These are phyloP conservation scores for Funneliformis caledonium DNA, from an alignment of 371 early-diverging fungal species.

Conservation along the genomic window DNA sequence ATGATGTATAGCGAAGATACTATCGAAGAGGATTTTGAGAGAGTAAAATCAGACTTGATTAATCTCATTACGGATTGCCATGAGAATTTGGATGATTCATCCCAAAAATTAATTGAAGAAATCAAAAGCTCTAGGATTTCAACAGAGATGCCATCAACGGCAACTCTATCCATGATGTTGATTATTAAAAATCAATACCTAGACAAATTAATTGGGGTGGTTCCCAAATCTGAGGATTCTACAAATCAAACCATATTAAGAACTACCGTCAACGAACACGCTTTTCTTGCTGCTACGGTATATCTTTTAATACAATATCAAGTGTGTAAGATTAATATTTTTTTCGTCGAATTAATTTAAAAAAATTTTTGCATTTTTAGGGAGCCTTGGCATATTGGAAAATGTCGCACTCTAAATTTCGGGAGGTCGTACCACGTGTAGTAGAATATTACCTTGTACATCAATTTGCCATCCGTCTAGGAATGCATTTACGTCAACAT, in stretches of 20 bases:
- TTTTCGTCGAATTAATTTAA: neutral
- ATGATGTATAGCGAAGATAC: neutral
- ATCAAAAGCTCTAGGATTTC: neutral
- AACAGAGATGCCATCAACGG: neutral
- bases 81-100: neutral
- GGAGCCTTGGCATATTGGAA: slow-evolving; percentile 7
- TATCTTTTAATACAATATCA: neutral
- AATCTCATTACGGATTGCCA: neutral
- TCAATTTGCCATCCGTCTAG: neutral
- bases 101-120: neutral
- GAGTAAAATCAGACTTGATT: neutral
- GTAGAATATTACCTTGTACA: slow-evolving; percentile 3
- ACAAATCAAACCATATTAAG: neutral
- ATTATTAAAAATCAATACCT: neutral
- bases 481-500: neutral
- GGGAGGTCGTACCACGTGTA: neutral
- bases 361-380: neutral
- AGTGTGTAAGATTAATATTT: neutral
- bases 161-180: neutral
- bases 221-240: neutral
- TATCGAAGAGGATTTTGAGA: neutral
- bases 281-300: slow-evolving; percentile 11
- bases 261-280: neutral
- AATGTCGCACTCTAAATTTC: neutral
- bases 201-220: neutral